A percentile compares a stretch with the other conserved stretches of the same genome.
phyloP scores from a whole-genome alignment of 2,329 filamentous ascomycete genomes.

The Tolypocladium tropicale region DNA sequence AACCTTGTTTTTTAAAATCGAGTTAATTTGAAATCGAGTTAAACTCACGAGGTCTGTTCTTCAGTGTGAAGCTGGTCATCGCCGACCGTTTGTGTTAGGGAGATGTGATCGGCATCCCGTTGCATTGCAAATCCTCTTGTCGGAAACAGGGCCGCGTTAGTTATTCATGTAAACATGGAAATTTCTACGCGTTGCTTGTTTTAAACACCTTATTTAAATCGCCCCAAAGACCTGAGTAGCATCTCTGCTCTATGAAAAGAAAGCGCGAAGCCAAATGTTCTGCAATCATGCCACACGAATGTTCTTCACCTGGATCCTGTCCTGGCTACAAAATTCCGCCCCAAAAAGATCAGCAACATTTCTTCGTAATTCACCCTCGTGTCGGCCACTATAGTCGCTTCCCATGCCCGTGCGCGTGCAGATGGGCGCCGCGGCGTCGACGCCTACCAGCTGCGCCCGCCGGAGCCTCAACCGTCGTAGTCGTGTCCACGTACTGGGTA shows the following conservation, averaged over 20 bases:
- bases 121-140: too few species aligned
- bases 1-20: too few species aligned
- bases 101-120: too few species aligned
- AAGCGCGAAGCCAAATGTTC: slow-evolving; percentile 22
- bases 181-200: neutral
- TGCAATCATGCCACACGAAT: slow-evolving; percentile 20
- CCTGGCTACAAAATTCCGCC: slow-evolving; percentile 17
- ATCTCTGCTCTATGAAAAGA: slow-evolving; percentile 22
- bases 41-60: too few species aligned
- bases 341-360: slow-evolving; percentile 7
- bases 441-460: slow-evolving; percentile 6
- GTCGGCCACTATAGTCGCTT: slow-evolving; percentile 11
- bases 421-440: slow-evolving; percentile 20
- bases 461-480: slow-evolving; percentile 23
- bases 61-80: too few species aligned
- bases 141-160: neutral
- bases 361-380: slow-evolving; percentile 6
- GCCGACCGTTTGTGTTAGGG: too few species aligned
- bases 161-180: neutral
- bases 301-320: slow-evolving; percentile 22
- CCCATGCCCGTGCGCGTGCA: slow-evolving; percentile 28
- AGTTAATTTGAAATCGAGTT: too few species aligned
- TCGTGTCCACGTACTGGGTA: slow-evolving; percentile 31
- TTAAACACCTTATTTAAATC: slow-evolving; percentile 19
- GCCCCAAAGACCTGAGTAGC: slow-evolving; percentile 18